These are phyloP conservation scores for Lentinula edodes DNA, from an alignment of 768 basidiomycete genomes.

Conservation along the genomic window DNA sequence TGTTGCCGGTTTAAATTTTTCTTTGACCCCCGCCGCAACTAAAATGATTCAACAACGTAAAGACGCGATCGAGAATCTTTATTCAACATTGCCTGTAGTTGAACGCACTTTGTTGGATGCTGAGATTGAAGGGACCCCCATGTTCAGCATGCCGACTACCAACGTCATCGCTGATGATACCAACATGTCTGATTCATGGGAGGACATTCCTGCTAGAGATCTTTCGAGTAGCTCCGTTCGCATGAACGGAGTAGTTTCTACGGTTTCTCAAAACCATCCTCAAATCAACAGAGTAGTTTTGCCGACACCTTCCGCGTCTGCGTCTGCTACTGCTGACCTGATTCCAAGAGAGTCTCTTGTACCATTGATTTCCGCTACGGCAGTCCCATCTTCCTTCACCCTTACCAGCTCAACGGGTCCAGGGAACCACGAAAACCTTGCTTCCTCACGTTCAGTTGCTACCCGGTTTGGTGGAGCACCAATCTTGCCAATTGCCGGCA, in stretches of 20 bases:
- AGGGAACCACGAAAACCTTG: neutral
- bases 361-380: neutral
- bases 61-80: constrained; percentile 66
- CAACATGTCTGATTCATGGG: constrained; percentile 47
- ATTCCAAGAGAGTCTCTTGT: neutral
- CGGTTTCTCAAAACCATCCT: constrained; percentile 9
- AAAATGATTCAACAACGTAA: constrained; percentile 47
- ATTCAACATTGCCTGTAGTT: constrained; percentile 52
- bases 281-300: constrained; percentile 10
- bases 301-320: neutral
- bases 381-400: constrained; percentile 4
- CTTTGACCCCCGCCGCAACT: constrained; percentile 32
- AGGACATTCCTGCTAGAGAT: constrained; percentile 28
- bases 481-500: neutral
- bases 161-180: constrained; percentile 13
- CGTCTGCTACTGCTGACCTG: neutral
- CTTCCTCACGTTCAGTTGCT: neutral
- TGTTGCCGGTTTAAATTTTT: constrained; percentile 3
- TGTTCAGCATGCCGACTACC: neutral
- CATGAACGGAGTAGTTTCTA: constrained; percentile 10
- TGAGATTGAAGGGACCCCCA: constrained; percentile 36
- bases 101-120: constrained; percentile 61
- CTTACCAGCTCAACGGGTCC: neutral
- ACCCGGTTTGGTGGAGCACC: constrained; percentile 4
- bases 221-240: constrained; percentile 11